Conservation (phyloP, 768 basidiomycete species). For the Sporobolomyces roseus region DNA sequence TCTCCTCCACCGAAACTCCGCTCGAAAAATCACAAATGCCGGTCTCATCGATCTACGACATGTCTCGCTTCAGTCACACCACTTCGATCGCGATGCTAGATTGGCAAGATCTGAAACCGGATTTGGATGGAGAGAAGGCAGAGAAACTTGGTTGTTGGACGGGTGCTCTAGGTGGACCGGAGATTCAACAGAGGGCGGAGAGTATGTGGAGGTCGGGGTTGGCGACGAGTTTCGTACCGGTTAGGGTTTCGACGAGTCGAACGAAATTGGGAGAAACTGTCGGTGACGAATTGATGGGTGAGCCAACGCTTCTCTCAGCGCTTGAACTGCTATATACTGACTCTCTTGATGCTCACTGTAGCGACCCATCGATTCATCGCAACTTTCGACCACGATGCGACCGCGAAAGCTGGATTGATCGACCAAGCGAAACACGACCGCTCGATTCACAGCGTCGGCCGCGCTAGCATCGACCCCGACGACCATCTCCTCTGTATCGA, state of each 20-base stretch:
- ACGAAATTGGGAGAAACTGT: not conserved
- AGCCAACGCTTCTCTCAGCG: not conserved
- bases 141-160: constrained; percentile 40
- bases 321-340: not conserved
- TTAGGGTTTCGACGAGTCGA: constrained; percentile 11
- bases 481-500: constrained; percentile 40
- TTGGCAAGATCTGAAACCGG: constrained; percentile 38
- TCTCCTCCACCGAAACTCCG: constrained; percentile 7
- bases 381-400: constrained; percentile 34
- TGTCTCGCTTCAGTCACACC: constrained; percentile 24
- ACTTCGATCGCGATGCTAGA: constrained; percentile 28
- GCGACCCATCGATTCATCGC: constrained; percentile 31
- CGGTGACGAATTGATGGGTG: constrained; percentile 32
- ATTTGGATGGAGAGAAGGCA: constrained; percentile 12
- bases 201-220: constrained; percentile 29
- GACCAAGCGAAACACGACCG: constrained; percentile 36
- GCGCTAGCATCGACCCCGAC: constrained; percentile 25
- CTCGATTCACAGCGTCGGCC: constrained; percentile 20
- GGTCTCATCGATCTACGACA: constrained; percentile 32
- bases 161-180: not conserved
- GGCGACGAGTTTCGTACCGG: constrained; percentile 28
- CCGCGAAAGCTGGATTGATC: constrained; percentile 31
- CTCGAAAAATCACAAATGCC: not conserved
- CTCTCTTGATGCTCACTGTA: not conserved
- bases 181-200: constrained; percentile 11